Base-by-base conservation (phyloP, 2,329 filamentous ascomycete genomes). In the Paracorniculantispora psalliotae region DNA sequence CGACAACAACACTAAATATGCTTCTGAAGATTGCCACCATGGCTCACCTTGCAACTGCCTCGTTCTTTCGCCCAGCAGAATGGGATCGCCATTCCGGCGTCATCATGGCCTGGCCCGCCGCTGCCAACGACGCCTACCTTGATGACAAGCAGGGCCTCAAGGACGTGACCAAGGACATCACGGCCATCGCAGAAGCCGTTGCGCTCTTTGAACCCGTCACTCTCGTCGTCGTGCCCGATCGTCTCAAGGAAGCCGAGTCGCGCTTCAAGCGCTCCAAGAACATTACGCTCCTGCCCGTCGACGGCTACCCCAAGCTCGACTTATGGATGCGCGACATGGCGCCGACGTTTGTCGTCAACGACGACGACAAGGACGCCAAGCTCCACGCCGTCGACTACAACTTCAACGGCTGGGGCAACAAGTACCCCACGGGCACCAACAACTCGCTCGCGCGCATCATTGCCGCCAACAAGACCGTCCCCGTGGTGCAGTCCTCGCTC, bases 331-430 rank as follows among this genome's bases (percentile, higher is more conserved):
- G 69, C 6, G 68, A 71, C 56, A 63, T 66, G 41, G 68, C 63
- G 3, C 66, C 68, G 0, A 60, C 66, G 0, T 64, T 68, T 53
- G 65, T 66, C 19, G 19, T 51, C 9, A 52, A 61, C 35, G 46
- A 55, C 2, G 46, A 25, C 13, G 1, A 13, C 6, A 48, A 58
- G 19, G 57, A 54, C 2, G 44, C 35, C 1, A 37, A 23, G 19
- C 54, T 60, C 13, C 47, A 59, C 2, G 69, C 65, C 5, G 56
- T 70, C 12, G 62, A 65, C 21, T 63, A 64, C 13, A 67, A 64
- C 46, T 71, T 71, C 57, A 71, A 71, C 26, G 63, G 65, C 44
- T 71, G 69, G 69, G 69, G 69, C 0, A 51, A 52, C 1, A 69
- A 64, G 26, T 54, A 63, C 10, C 53, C 57, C 8, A 60, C 51